Evolutionary conservation across 2,329 filamentous ascomycete species (phyloP), one percentile per base, ranked within the genome.

Genomic region (Plectosphaerella plurivora): DNA sequence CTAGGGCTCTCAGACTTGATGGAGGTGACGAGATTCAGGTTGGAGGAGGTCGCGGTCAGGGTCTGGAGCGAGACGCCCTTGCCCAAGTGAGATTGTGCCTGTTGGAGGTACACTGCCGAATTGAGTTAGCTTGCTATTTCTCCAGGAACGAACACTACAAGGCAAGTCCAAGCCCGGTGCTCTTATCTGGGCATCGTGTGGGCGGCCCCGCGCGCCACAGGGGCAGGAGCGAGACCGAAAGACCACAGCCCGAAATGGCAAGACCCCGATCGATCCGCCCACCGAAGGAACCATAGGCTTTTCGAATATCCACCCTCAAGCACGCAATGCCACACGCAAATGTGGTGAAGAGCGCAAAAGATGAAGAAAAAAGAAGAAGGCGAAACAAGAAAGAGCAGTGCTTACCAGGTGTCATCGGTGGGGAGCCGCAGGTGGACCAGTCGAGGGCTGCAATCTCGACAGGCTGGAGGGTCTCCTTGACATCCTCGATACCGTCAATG

Each of bases 401-500:
- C 90, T 76, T 86, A 96, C 91, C 84, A 82, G 92, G 91, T 63
- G 91, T 95, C 82, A 96, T 84, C 22, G 91, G 90, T 49, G 92
- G 91, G 33, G 92, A 96, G 53, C 82, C 81, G 55, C 84, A 87
- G 67, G 81, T 84, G 53, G 87, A 78, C 87, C 90, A 95, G 62
- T 93, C 88, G 58, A 88, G 77, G 58, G 88, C 83, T 52, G 93
- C 79, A 57, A 85, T 84, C 72, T 94, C 89, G 18, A 83, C 81
- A 61, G 86, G 80, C 20, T 93, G 86, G 58, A 87, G 84, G 25
- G 80, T 81, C 59, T 89, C 79, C 77, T 92, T 91, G 60, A 84
- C 74, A 47, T 68, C 80, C 52, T 71, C 82, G 59, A 87, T 81
- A 8, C 28, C 28, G 28, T 33, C 28, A 12, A 33, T 33, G 28